A percentile compares a stretch with the other conserved stretches of the same genome.
Conservation (phyloP, 148 eudicot species). For the Dysphania ambrosioides region DNA sequence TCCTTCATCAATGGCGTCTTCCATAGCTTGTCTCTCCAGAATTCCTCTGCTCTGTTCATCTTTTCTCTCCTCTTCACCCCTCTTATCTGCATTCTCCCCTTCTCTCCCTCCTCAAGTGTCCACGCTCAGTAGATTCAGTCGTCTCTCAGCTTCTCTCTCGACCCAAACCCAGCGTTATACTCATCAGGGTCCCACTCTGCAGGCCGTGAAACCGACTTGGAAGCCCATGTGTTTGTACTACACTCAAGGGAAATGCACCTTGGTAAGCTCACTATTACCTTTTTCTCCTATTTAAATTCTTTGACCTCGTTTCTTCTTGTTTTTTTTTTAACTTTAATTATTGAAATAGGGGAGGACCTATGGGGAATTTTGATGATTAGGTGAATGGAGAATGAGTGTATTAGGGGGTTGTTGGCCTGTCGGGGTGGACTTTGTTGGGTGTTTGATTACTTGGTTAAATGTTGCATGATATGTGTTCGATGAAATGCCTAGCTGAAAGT, state of each 20-base stretch:
- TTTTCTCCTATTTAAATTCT: no score
- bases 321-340: no score
- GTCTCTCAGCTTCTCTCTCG: constrained; percentile 43
- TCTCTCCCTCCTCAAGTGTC: constrained; percentile 14
- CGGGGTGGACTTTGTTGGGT: background rate
- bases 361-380: background rate
- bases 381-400: background rate
- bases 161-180: constrained; percentile 20
- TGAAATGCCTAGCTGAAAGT: constrained; percentile 18
- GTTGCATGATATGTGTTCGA: constrained; percentile 36
- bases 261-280: constrained; percentile 33
- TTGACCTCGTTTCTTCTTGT: background rate
- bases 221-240: constrained; percentile 81
- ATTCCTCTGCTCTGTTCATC: constrained; percentile 16
- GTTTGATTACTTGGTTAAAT: background rate
- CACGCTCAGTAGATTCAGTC: constrained; percentile 19
- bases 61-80: constrained; percentile 22
- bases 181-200: constrained; percentile 6
- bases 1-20: constrained; percentile 38
- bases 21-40: constrained; percentile 20
- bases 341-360: background rate
- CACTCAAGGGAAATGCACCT: constrained; percentile 80
- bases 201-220: constrained; percentile 42
- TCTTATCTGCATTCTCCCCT: constrained; percentile 17
- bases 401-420: background rate